Evolutionary conservation across 768 basidiomycete species (phyloP).

Genomic region (Termitomyces sp.): DNA sequence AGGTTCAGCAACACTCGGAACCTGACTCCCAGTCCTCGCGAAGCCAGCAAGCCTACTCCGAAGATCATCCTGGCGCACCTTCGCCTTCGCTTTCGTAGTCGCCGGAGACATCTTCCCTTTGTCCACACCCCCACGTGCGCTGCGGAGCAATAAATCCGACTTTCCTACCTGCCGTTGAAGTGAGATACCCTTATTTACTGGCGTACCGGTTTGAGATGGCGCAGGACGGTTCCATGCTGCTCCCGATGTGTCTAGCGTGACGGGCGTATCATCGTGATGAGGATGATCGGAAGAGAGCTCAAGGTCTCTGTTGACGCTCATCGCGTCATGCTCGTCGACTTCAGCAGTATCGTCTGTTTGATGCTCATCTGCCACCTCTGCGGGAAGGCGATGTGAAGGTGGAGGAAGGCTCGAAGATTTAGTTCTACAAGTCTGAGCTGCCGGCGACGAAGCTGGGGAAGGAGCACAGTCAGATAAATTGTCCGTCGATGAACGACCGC

Average conservation of each 20-base stretch:
- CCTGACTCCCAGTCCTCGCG: slow-evolving; percentile 45
- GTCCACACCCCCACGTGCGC: background rate
- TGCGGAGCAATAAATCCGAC: background rate
- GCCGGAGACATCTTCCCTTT: background rate
- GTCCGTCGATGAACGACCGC: background rate
- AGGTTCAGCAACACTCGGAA: slow-evolving; percentile 13
- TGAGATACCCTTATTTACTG: background rate
- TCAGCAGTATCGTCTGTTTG: background rate
- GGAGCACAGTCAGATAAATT: background rate
- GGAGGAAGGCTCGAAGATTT: background rate
- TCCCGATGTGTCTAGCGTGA: slow-evolving; percentile 47
- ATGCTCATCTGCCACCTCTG: background rate
- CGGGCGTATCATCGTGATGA: background rate
- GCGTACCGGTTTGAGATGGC: background rate
- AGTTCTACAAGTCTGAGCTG: background rate
- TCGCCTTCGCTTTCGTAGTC: background rate
- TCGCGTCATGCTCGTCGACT: background rate
- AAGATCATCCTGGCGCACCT: slow-evolving; percentile 27
- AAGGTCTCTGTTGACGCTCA: slow-evolving; percentile 7
- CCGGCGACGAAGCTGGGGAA: background rate
- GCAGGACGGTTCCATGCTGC: slow-evolving; percentile 37
- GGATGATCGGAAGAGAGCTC: background rate
- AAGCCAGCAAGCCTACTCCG: slow-evolving; percentile 49
- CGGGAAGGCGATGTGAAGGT: background rate
- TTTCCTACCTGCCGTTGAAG: background rate